phyloP scores from a whole-genome alignment of 352 stramenopile genomes.

The Pythium aristosporum region DNA sequence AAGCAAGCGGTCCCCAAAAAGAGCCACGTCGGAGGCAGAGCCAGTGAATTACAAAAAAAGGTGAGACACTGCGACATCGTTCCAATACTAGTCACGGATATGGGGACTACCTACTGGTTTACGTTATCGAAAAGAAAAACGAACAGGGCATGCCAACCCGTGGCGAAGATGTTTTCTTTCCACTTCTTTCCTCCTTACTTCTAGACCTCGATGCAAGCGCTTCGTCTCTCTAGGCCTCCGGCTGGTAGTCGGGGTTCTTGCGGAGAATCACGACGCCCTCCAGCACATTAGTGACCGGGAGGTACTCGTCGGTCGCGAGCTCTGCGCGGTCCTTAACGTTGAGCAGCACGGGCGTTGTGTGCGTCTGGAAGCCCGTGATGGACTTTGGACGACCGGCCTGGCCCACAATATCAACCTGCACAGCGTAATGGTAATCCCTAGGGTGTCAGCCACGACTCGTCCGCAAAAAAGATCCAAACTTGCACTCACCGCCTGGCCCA shows the following conservation, averaged over 20 bases:
- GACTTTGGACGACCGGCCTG: conserved; percentile 99
- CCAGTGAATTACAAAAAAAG: conserved; percentile 13
- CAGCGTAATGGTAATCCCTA: neutral
- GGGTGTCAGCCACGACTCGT: neutral
- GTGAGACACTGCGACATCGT: neutral
- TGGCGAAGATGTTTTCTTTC: neutral
- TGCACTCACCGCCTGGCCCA: conserved; percentile 91
- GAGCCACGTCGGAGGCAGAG: conserved; percentile 24
- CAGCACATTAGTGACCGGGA: conserved; percentile 94
- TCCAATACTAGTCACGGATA: too few relatives aligned
- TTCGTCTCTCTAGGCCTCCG: conserved; percentile 55
- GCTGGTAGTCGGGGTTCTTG: conserved; percentile 94
- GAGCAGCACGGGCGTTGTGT: conserved; percentile 98
- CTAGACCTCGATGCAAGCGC: conserved; percentile 9
- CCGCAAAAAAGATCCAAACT: neutral
- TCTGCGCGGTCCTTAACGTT: conserved; percentile 97
- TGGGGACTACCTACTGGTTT: neutral
- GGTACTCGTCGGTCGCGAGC: conserved; percentile 97
- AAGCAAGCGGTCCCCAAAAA: conserved; percentile 20
- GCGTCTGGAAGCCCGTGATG: conserved; percentile 99
- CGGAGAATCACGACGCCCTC: conserved; percentile 99
- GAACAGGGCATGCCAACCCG: neutral
- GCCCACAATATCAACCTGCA: conserved; percentile 97
- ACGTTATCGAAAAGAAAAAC: neutral
- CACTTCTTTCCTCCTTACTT: conserved; percentile 5